A percentile compares a stretch with the other conserved stretches of the same genome.
phyloP scores from a whole-genome alignment of 371 early-diverging fungal species.

The Actinomucor elegans region DNA sequence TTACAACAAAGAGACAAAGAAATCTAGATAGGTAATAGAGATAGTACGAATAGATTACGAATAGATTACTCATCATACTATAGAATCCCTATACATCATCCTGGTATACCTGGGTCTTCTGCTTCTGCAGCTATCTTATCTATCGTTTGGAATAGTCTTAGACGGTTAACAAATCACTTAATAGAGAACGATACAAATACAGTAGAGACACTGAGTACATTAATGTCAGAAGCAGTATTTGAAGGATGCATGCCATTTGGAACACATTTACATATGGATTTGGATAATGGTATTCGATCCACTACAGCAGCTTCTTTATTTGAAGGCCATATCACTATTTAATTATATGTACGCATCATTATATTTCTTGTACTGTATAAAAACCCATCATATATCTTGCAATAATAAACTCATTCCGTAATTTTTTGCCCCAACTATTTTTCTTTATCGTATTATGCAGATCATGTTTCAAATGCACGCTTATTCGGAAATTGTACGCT shows the following conservation, averaged over 20 bases:
- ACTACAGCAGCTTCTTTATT: constrained; percentile 5
- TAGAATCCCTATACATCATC: constrained; percentile 52
- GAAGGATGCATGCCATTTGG: constrained; percentile 50
- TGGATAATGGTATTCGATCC: constrained; percentile 20
- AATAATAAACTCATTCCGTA: no score
- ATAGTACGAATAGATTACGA: background rate
- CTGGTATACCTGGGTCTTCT: constrained; percentile 30
- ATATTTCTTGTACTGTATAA: no score
- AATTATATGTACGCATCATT: background rate
- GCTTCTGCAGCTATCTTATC: constrained; percentile 41
- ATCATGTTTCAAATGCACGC: no score
- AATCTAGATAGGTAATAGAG: constrained; percentile 36
- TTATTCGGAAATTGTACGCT: no score
- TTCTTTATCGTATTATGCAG: no score
- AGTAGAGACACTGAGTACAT: constrained; percentile 33
- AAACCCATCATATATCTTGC: no score
- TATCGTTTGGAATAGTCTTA: constrained; percentile 39
- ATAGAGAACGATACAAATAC: constrained; percentile 48
- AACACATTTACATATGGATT: constrained; percentile 49
- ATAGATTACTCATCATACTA: background rate
- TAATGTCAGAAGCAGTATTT: constrained; percentile 44
- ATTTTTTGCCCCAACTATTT: no score
- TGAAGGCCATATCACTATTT: constrained; percentile 11
- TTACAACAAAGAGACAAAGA: constrained; percentile 16
- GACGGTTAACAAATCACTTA: constrained; percentile 36